Evolutionary conservation across 352 stramenopile species (phyloP), one percentile per base, ranked within the genome.

Genomic region (Phytophthora melonis): DNA sequence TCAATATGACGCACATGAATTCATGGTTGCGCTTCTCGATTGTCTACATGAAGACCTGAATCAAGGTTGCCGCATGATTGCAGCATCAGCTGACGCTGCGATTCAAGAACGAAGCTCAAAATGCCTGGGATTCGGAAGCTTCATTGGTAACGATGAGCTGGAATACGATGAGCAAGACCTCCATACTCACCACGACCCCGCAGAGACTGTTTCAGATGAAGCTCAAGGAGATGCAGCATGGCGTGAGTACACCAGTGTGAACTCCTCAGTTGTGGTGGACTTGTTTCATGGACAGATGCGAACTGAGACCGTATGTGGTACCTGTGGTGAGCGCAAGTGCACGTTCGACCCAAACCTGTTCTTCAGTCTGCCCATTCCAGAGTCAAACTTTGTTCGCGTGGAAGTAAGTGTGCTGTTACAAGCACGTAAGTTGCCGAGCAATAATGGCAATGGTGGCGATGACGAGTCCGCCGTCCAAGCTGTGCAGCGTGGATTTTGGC

Each of bases 11-110:
- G 93, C 92, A 19, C 97, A 99, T 79, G 90, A 97, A 59, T 95
- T 95, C 55, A 98, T 99, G 81, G 92, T 96, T 32, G 98, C 98
- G 52, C 78, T 99, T 5, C 89, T 99, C 7, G 98, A 99, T 84
- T 98, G 97, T 64, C 77, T 99, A 2, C 98, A 99, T 80, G 98
- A 99, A 82, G 98, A 99, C 78, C 78, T 99, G 36, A 99, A 99
- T 78, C 86, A 93, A 32, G 88, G 98, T 1, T 59, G 52, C 25
- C 74, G 56, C 57, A 54, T 55, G 10, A 47, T 73, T 21, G 5
- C 53, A 52, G 52, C 66, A 14, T 53, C 66, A 11, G 16, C 5
- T 19, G 68, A 82, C 3, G 63, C 74, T 68, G 27, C 6, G 14
- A 79, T 77, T 59, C 75, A 82, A 75, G 62, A 61, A 5, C 58